Evolutionary conservation across 1,284 basidiomycete genomes (phyloP), one percentile per base, ranked within the genome.

Genomic region (Cryptococcus hybrid): DNA sequence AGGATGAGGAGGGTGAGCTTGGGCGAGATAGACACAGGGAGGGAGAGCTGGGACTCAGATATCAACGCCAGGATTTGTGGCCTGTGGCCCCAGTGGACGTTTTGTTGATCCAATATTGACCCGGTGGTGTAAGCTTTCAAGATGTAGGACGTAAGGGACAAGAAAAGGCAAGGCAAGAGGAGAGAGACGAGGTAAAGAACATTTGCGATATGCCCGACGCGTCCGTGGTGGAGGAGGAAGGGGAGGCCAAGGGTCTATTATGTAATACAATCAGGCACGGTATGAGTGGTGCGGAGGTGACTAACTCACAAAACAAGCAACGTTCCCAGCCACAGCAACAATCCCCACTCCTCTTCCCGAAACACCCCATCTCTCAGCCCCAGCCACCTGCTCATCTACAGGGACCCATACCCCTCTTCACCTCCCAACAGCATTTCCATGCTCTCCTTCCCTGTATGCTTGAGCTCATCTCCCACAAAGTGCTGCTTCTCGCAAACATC

Each of bases 1-100:
- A 9, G 57, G 59, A 15, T 49, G 54, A 0, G 66, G 67, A 8
- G 69, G 0, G 67, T 66, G 38, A 68, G 59, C 36, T 65, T 66
- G n/a, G 67, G 66, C 5, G 70, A 71, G 43, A 70, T 54, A 7
- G 66, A 57, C 8, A 61, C n/a, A 0, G 71, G 70, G 2, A 70
- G 58, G 0, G 66, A 66, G 1, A 69, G 63, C 42, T 72, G 64
- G 2, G 70, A 69, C 13, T 61, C 57, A 7, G 66, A 59, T 3
- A 54, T 12, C 11, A 70, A 58, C 3, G 68, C 70, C 7, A 72
- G 58, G 68, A 70, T 7, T 60, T 61, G 54, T 66, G 62, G 12
- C 51, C 50, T 8, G 40, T 40, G 24, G 24, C 24, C 24, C 24
- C 24, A 8, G 64, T 62, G 13, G 65, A 47, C 7, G 54, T 6